A percentile compares a stretch with the other conserved stretches of the same genome.
These are phyloP conservation scores for Allomyces javanicus DNA, from an alignment of 192 early-diverging fungal species.

Conservation along the genomic window DNA sequence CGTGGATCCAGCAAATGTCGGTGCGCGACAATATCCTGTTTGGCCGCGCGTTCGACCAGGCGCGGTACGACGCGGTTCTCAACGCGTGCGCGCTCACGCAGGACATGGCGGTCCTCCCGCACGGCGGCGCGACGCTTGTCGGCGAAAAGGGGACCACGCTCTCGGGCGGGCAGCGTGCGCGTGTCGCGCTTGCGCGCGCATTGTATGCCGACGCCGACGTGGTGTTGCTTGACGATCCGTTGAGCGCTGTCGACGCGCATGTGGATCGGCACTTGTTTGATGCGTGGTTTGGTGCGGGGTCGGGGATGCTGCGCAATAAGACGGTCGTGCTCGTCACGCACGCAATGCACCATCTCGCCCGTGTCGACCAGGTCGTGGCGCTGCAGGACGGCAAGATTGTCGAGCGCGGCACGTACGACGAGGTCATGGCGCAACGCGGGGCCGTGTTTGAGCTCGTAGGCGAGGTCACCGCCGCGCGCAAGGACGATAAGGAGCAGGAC, in stretches of 20 bases:
- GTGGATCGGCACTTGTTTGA: conserved; percentile 39
- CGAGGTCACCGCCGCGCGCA: too few species aligned
- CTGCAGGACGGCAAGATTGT: conserved; percentile 20
- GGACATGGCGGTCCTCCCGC: conserved; percentile 34
- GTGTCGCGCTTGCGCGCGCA: conserved; percentile 44
- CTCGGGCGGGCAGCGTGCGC: conserved; percentile 39
- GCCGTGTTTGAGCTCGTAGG: neutral
- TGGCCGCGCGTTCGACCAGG: conserved; percentile 29
- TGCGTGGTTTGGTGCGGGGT: conserved; percentile 22
- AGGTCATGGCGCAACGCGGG: neutral
- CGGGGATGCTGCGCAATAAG: conserved; percentile 20
- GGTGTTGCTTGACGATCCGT: conserved; percentile 48
- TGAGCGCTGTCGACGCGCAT: conserved; percentile 43
- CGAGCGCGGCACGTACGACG: conserved; percentile 1
- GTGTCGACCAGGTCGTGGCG: conserved; percentile 22
- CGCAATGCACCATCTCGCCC: conserved; percentile 26
- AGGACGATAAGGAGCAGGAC: too few species aligned
- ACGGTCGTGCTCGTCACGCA: conserved; percentile 41
- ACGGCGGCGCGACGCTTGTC: conserved; percentile 31
- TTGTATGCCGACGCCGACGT: conserved; percentile 44
- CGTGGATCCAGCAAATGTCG: conserved; percentile 48
- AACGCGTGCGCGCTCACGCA: conserved; percentile 29
- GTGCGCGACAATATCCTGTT: conserved; percentile 49
- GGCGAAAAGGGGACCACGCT: conserved; percentile 45
- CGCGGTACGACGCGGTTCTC: conserved; percentile 29